A percentile compares a stretch with the other conserved stretches of the same genome.
These are phyloP conservation scores for Brassica rapa DNA, from an alignment of 345 rosid species.

Conservation along the genomic window DNA sequence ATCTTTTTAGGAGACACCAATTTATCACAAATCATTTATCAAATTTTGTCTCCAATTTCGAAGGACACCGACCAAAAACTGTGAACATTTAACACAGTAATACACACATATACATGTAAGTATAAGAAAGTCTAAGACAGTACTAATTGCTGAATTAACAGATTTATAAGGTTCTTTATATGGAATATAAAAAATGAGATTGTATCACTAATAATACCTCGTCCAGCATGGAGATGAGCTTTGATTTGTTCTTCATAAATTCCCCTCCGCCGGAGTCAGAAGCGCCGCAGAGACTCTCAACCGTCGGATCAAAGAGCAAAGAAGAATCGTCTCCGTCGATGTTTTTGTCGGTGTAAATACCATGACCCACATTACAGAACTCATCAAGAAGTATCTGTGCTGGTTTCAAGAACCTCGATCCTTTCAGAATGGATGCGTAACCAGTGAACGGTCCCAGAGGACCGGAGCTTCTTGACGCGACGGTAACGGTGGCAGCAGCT, in stretches of 20 bases:
- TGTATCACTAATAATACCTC: conserved; percentile 56
- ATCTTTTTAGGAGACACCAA: conserved; percentile 28
- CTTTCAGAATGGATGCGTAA: conserved; percentile 73
- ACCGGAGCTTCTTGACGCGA: conserved; percentile 52
- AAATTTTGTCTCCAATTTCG: conserved; percentile 33
- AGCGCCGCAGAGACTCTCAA: conserved; percentile 45
- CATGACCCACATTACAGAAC: conserved; percentile 67
- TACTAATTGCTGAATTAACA: background rate
- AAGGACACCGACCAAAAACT: conserved; percentile 40
- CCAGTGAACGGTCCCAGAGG: conserved; percentile 73
- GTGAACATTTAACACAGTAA: conserved; percentile 20
- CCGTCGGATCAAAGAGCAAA: conserved; percentile 57
- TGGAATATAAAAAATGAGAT: background rate
- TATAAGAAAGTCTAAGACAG: background rate
- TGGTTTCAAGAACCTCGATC: conserved; percentile 85
- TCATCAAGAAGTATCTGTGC: conserved; percentile 83
- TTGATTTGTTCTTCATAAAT: conserved; percentile 62
- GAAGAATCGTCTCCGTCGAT: conserved; percentile 49
- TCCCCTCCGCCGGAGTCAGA: conserved; percentile 48
- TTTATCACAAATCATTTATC: conserved; percentile 25
- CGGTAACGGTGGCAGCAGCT: conserved; percentile 39
- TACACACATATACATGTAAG: background rate
- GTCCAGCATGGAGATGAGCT: conserved; percentile 78
- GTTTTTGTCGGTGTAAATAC: conserved; percentile 51
- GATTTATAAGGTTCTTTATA: background rate